Evolutionary conservation across 2,329 filamentous ascomycete genomes (phyloP), one percentile per base, ranked within the genome.

Genomic region (Akanthomyces muscarius): DNA sequence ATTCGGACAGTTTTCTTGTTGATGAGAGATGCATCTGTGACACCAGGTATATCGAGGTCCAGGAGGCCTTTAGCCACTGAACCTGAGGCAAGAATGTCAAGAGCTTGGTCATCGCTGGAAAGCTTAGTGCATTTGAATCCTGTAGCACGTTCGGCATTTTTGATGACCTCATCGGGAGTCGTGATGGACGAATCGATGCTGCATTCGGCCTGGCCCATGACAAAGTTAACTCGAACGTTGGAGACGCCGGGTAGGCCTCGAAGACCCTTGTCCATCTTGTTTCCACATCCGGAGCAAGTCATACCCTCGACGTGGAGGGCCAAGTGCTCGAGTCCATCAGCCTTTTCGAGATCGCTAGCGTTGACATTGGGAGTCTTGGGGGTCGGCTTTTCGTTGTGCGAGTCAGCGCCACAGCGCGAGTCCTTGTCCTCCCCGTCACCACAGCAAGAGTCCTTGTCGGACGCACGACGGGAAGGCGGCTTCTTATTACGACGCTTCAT

Each of bases 161-260:
- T 69, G 6, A 75, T 66, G 18, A 73, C 69, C 5, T 72, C 67
- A 4, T 73, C 71, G 1, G 66, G 66, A 1, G 65, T 70, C 10
- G 65, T 69, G 10, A 68, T 52, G 1, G 67, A 64, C 0, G 63
- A 61, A 52, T 76, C 69, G 1, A 76, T 30, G 5, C 57, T 65
- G 53, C 77, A 73, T 23, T 77, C 74, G 47, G 70, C 76, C 7
- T 69, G 71, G 4, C 74, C 74, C 68, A 73, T 73, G 65, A 77
- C 73, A 44, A 77, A 77, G 63, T 76, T 76, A 64, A 77, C 73
- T 0, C 68, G 71, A 1, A 72, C 70, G 3, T 69, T 66, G 2
- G 71, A 72, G 0, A 76, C 71, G 3, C 73, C 74, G 3, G 65
- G n/a, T 3, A 68, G 67, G 3, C 63, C 65, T 0, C 63, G 63